Conservation (phyloP, 345 rosid genomes). For the Cardiospermum halicacabum region DNA sequence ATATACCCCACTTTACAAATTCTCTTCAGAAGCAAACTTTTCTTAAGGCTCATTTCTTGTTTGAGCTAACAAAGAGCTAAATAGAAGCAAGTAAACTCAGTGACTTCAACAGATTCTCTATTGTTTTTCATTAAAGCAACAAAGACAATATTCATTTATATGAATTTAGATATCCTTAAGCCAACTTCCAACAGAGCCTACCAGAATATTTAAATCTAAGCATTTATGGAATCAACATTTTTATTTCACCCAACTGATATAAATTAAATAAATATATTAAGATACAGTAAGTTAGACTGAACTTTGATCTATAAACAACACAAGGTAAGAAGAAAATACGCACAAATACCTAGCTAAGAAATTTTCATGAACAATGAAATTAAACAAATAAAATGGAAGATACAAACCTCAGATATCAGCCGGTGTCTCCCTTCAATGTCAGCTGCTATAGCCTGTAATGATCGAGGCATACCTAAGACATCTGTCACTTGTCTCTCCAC, state of each 20-base stretch:
- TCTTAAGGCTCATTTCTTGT: neutral
- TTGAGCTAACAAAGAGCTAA: neutral
- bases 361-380: slow-evolving; percentile 1
- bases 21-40: neutral
- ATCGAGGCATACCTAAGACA: slow-evolving; percentile 50
- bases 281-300: neutral
- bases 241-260: neutral
- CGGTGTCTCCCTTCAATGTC: slow-evolving; percentile 68
- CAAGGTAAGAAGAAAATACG: neutral
- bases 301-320: neutral
- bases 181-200: neutral
- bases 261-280: neutral
- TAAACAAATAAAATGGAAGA: slow-evolving; percentile 4
- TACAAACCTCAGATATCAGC: slow-evolving; percentile 64
- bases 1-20: neutral
- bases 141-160: neutral
- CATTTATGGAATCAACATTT: neutral
- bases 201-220: too few species aligned
- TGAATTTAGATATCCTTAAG: neutral
- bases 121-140: neutral
- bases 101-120: neutral
- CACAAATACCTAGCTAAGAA: neutral
- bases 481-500: slow-evolving; percentile 53
- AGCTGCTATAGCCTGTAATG: slow-evolving; percentile 59
- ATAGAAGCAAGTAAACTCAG: neutral